phyloP scores from a whole-genome alignment of 371 early-diverging fungal species.

The Rhizopus stolonifer region DNA sequence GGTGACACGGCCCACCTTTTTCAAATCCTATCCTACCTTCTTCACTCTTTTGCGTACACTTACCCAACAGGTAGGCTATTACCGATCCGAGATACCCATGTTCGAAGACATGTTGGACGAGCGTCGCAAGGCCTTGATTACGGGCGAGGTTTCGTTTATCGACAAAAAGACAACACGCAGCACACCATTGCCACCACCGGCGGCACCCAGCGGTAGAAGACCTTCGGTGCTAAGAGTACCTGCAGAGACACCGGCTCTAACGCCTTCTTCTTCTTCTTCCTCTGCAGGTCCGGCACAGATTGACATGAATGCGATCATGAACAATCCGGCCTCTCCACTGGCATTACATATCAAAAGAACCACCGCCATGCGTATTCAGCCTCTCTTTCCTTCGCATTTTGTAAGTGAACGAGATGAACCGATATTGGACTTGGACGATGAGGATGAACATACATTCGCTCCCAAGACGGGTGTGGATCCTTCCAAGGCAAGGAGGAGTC shows the following conservation, averaged over 20 bases:
- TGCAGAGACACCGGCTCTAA: constrained; percentile 6
- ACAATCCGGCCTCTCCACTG: constrained; percentile 39
- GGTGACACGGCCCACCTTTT: constrained; percentile 38
- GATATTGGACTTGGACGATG: constrained; percentile 37
- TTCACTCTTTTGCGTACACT: constrained; percentile 63
- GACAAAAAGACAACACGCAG: not conserved
- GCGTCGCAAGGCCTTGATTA: constrained; percentile 52
- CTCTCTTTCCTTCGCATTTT: constrained; percentile 61
- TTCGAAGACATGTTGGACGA: constrained; percentile 61
- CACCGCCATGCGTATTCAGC: constrained; percentile 52
- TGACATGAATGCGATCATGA: constrained; percentile 17
- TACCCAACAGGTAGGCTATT: constrained; percentile 69
- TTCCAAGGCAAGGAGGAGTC: constrained; percentile 24
- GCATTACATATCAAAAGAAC: constrained; percentile 45
- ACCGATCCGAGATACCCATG: constrained; percentile 58
- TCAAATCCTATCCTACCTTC: constrained; percentile 64
- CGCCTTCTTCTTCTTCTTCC: constrained; percentile 19
- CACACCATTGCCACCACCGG: not conserved
- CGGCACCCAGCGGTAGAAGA: constrained; percentile 3
- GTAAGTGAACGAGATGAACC: constrained; percentile 50
- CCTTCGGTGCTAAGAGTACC: constrained; percentile 19
- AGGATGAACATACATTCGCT: constrained; percentile 50
- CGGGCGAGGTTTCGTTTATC: constrained; percentile 26
- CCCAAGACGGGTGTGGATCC: constrained; percentile 35
- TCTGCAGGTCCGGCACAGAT: not conserved